These are phyloP conservation scores for Puccinia novopanici DNA, from an alignment of 1,284 basidiomycete species.

Conservation along the genomic window DNA sequence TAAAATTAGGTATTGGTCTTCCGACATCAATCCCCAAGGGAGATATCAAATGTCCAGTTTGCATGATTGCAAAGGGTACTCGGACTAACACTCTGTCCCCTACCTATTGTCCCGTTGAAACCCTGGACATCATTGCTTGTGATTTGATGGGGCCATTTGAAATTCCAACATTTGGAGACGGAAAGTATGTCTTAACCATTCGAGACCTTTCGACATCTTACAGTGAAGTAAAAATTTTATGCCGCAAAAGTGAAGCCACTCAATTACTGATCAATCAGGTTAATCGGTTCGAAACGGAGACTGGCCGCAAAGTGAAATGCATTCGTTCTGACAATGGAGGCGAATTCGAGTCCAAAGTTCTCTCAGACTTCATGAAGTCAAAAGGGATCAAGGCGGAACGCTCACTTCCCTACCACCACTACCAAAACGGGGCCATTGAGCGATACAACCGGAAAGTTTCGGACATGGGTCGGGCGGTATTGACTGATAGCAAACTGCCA, in stretches of 20 bases:
- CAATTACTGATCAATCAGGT: not conserved
- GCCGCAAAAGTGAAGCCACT: not conserved
- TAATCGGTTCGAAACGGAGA: not conserved
- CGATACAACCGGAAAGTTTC: not conserved
- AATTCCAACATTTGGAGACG: no score
- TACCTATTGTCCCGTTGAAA: not conserved
- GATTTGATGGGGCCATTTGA: slow-evolving; percentile 4
- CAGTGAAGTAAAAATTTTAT: no score
- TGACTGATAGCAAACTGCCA: not conserved
- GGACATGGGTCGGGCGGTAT: no score
- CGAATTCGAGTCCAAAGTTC: not conserved
- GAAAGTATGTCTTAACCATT: no score
- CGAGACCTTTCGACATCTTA: no score
- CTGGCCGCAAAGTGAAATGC: not conserved
- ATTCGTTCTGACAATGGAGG: slow-evolving; percentile 13
- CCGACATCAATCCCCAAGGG: not conserved
- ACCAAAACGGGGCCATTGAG: slow-evolving; percentile 6
- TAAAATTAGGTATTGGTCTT: no score
- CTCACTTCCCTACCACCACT: not conserved
- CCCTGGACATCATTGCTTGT: not conserved
- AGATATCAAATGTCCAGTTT: no score
- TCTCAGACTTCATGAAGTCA: not conserved
- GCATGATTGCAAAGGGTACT: not conserved
- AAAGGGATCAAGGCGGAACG: slow-evolving; percentile 25
- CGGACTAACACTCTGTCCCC: not conserved